Percentiles rank a stretch among this genome's conserved stretches.
These are phyloP conservation scores for Blastocrithidia nonstop DNA, from an alignment of 208 protist species.

Conservation along the genomic window DNA sequence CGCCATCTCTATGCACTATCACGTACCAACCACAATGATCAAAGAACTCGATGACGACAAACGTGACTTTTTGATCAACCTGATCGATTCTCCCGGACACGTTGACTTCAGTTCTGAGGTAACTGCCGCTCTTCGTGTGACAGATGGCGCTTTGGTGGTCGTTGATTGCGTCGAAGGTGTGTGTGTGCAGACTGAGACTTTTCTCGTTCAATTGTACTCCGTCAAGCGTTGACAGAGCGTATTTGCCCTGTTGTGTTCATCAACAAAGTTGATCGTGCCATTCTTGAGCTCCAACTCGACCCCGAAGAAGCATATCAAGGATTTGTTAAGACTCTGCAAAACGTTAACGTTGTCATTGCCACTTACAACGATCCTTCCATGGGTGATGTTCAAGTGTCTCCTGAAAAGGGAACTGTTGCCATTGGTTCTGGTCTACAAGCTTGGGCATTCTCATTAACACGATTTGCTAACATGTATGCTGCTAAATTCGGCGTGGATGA, in stretches of 20 bases:
- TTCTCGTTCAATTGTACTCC: too few relatives aligned
- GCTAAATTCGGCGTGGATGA: slow-evolving; percentile 91
- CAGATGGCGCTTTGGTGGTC: slow-evolving; percentile 98
- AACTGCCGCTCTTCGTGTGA: slow-evolving; percentile 98
- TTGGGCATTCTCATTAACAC: slow-evolving; percentile 97
- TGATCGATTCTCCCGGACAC: slow-evolving; percentile 88
- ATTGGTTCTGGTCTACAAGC: slow-evolving; percentile 98
- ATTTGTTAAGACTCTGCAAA: slow-evolving; percentile 63
- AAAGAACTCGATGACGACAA: slow-evolving; percentile 34
- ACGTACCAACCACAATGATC: slow-evolving; percentile 72
- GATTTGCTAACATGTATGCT: slow-evolving; percentile 64
- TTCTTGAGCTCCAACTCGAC: slow-evolving; percentile 86
- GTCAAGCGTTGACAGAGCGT: slow-evolving; percentile 89
- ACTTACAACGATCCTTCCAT: slow-evolving; percentile 93
- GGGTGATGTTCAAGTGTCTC: slow-evolving; percentile 77
- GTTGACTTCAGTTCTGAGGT: slow-evolving; percentile 99
- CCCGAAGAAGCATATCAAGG: slow-evolving; percentile 77
- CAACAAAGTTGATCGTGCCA: slow-evolving; percentile 96
- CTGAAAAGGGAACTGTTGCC: slow-evolving; percentile 90
- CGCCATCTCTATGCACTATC: slow-evolving; percentile 97
- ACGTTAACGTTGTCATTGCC: slow-evolving; percentile 87
- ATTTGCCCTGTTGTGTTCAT: slow-evolving; percentile 98
- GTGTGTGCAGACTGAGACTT: slow-evolving; percentile 99
- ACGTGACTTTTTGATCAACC: slow-evolving; percentile 92
- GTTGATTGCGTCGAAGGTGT: slow-evolving; percentile 98